Conservation (phyloP, 768 basidiomycete species). For the Rhodotorula sphaerocarpa region DNA sequence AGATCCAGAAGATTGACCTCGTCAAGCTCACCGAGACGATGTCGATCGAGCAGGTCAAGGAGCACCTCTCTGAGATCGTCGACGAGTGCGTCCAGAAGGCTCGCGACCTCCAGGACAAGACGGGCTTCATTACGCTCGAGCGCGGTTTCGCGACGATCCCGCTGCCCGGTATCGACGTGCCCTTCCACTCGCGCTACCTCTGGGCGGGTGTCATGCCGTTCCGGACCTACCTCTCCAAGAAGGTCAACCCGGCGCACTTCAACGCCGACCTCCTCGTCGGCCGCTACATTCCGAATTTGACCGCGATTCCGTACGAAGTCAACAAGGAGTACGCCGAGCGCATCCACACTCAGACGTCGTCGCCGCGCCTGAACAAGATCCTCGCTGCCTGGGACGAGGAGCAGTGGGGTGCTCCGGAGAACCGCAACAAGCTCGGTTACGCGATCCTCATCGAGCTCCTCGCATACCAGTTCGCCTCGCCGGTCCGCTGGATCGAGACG, state of each 20-base stretch:
- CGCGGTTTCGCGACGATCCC: slow-evolving; percentile 69
- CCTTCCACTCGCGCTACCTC: slow-evolving; percentile 97
- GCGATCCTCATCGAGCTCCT: slow-evolving; percentile 92
- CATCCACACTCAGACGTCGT: slow-evolving; percentile 93
- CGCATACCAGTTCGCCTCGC: slow-evolving; percentile 96
- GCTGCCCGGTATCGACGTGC: slow-evolving; percentile 87
- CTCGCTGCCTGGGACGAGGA: slow-evolving; percentile 88
- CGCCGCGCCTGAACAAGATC: slow-evolving; percentile 90
- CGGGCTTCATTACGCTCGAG: slow-evolving; percentile 87
- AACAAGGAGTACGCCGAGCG: slow-evolving; percentile 80
- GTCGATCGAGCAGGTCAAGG: slow-evolving; percentile 85
- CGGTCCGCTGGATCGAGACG: slow-evolving; percentile 98
- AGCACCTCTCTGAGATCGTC: slow-evolving; percentile 88
- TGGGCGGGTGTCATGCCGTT: slow-evolving; percentile 58
- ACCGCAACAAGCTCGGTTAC: slow-evolving; percentile 89
- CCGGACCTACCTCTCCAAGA: slow-evolving; percentile 69
- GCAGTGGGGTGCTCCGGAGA: slow-evolving; percentile 67
- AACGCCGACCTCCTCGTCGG: slow-evolving; percentile 90
- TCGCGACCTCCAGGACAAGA: slow-evolving; percentile 59
- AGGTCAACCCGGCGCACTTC: slow-evolving; percentile 82
- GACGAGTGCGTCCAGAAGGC: slow-evolving; percentile 69
- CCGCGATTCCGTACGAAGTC: slow-evolving; percentile 77
- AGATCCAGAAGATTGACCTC: slow-evolving; percentile 70
- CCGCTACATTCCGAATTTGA: slow-evolving; percentile 94
- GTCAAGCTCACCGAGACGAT: slow-evolving; percentile 76